phyloP scores from a whole-genome alignment of 164 flowering plant species.

The Umbellularia californica region DNA sequence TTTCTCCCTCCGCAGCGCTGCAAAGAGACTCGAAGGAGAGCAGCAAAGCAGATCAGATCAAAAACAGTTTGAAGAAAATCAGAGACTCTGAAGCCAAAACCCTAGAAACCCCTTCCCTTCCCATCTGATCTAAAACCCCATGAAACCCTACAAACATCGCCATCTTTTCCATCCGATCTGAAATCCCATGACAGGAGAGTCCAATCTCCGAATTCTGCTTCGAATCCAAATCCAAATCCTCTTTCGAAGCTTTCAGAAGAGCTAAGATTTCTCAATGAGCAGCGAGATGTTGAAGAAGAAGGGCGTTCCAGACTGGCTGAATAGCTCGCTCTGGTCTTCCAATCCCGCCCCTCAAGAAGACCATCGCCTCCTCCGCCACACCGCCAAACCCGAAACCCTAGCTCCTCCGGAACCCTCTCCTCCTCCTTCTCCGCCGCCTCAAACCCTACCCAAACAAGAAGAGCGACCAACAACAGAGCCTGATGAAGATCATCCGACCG shows the following conservation, averaged over 20 bases:
- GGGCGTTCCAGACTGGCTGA: constrained; percentile 89
- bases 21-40: too few relatives aligned
- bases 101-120: too few relatives aligned
- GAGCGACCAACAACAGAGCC: constrained; percentile 13
- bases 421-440: constrained; percentile 16
- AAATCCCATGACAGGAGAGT: background rate
- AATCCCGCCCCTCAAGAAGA: constrained; percentile 28
- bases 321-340: constrained; percentile 84
- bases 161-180: background rate
- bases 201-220: background rate
- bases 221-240: background rate
- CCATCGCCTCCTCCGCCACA: constrained; percentile 18
- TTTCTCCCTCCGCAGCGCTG: background rate
- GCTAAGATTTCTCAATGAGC: background rate
- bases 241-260: background rate
- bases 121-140: background rate
- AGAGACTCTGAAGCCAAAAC: too few relatives aligned
- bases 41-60: too few relatives aligned
- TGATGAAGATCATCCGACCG: constrained; percentile 23
- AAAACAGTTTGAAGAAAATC: background rate
- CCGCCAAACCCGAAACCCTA: constrained; percentile 14
- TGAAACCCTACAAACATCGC: background rate
- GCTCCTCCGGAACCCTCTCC: constrained; percentile 26
- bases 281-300: constrained; percentile 11
- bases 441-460: background rate